Evolutionary conservation across 768 basidiomycete species (phyloP), one percentile per base, ranked within the genome.

Genomic region (Cubamyces lactineus): DNA sequence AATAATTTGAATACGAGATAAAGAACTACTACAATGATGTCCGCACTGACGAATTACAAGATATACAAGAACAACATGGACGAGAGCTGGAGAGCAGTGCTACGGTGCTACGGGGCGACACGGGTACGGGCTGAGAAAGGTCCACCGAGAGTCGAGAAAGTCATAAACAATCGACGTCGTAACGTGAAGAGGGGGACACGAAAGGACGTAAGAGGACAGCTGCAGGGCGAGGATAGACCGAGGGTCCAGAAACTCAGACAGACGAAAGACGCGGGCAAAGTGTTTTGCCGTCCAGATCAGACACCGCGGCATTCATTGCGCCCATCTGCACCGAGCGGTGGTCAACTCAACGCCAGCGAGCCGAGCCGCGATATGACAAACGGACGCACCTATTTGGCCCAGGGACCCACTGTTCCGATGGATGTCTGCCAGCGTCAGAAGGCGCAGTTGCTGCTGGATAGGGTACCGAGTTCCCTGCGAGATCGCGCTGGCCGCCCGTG

Each of bases 371-470:
- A 16, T 5, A 16, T 43, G 7, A 16, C 34, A 15, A n/a, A 53
- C 6, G 17, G 17, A 42, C 56, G 38, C 43, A 58, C 62, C 56
- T 42, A 5, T 57, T 43, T 3, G 51, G 47, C 16, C 62, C 52
- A 21, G 57, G 46, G 2, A n/a, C 43, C 62, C 62, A 63, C 52
- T 58, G 51, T n/a, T 50, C 51, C 8, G 56, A 39, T 39, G 57
- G 41, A 45, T 48, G 62, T 28, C 41, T 21, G 21, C 39, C 41
- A 13, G 57, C 46, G 34, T 24, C 50, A 24, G 54, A n/a, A n/a
- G 61, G 55, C 17, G 42, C 17, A 2, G 42, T 13, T 42, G n/a
- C 49, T 41, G 50, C 38, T 26, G 16, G 38, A 54, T 13, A 34
- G 19, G 28, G 26, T 12, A 16, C 47, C 46, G 42, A 24, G 48